Conservation (phyloP, 352 stramenopile species). For the Phytopythium kandeliae region DNA sequence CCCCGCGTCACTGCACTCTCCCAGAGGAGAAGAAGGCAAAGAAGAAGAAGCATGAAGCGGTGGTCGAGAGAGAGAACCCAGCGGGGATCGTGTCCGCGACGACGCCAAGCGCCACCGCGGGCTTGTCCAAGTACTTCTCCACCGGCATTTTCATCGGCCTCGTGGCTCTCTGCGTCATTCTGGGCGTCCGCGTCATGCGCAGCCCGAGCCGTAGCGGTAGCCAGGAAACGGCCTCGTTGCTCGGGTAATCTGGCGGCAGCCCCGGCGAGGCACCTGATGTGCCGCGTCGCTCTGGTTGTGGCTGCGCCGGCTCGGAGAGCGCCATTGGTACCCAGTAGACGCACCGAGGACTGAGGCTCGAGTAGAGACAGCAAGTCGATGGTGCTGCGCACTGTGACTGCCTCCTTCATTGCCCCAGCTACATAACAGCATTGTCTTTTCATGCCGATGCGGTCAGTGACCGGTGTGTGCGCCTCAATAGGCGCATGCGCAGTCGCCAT, state of each 20-base stretch:
- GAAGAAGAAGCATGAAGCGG: slow-evolving; percentile 16
- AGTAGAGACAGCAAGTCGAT: too few relatives aligned
- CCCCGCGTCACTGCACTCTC: slow-evolving; percentile 38
- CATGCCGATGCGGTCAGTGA: too few relatives aligned
- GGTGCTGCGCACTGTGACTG: too few relatives aligned
- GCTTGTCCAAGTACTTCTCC: slow-evolving; percentile 38
- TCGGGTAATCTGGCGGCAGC: slow-evolving; percentile 12
- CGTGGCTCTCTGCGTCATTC: slow-evolving; percentile 38
- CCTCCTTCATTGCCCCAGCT: too few relatives aligned
- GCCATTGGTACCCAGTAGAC: too few relatives aligned
- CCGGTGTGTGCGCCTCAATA: too few relatives aligned
- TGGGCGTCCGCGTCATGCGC: slow-evolving; percentile 33
- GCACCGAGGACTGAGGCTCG: too few relatives aligned
- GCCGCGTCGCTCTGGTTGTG: too few relatives aligned
- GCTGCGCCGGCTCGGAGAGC: too few relatives aligned
- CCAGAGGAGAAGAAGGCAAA: slow-evolving; percentile 21
- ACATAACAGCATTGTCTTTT: too few relatives aligned
- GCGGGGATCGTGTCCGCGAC: slow-evolving; percentile 19
- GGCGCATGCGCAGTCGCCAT: too few relatives aligned
- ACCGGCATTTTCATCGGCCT: slow-evolving; percentile 54
- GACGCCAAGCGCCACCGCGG: slow-evolving; percentile 7
- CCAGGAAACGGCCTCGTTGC: slow-evolving; percentile 21
- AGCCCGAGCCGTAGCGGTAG: slow-evolving; percentile 18
- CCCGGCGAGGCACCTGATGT: too few relatives aligned
- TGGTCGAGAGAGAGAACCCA: slow-evolving; percentile 16